Percentiles rank a stretch among this genome's conserved stretches.
phyloP scores from a whole-genome alignment of 495 filamentous ascomycete genomes.

The Penicillium herquei region DNA sequence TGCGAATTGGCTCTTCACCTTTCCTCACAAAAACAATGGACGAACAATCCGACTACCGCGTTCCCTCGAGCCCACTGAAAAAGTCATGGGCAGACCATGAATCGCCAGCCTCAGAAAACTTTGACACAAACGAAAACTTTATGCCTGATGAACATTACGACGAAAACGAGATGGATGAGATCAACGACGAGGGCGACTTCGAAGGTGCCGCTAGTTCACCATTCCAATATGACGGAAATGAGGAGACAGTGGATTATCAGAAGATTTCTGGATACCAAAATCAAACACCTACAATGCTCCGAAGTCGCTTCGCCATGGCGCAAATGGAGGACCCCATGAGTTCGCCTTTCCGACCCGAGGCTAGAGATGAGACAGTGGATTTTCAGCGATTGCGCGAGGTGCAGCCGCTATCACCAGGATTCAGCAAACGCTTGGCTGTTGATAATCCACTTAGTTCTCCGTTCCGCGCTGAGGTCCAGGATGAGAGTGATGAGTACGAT shows the following conservation, averaged over 20 bases:
- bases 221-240: constrained; percentile 35
- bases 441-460: constrained; percentile 32
- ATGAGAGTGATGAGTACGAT: constrained; percentile 33
- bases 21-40: constrained; percentile 27
- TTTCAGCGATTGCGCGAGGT: constrained; percentile 24
- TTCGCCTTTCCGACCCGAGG: constrained; percentile 39
- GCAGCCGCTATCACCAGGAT: constrained; percentile 10
- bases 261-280: constrained; percentile 6
- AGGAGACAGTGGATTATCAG: constrained; percentile 41
- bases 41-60: constrained; percentile 29
- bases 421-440: constrained; percentile 16
- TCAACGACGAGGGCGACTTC: constrained; percentile 21
- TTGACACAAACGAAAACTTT: constrained; percentile 13
- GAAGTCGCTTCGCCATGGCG: not conserved
- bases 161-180: constrained; percentile 18
- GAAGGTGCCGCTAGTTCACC: constrained; percentile 35
- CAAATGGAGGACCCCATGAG: constrained; percentile 26
- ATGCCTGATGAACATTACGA: constrained; percentile 12
- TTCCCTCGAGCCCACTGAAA: constrained; percentile 35
- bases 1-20: constrained; percentile 26
- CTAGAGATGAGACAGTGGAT: constrained; percentile 33
- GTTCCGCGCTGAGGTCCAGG: constrained; percentile 29
- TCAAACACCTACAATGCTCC: not conserved
- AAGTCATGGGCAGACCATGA: constrained; percentile 20
- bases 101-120: constrained; percentile 7